Percentiles rank a stretch among this genome's conserved stretches.
Conservation (phyloP, 2,329 filamentous ascomycete species). For the Exophiala bonariae region DNA sequence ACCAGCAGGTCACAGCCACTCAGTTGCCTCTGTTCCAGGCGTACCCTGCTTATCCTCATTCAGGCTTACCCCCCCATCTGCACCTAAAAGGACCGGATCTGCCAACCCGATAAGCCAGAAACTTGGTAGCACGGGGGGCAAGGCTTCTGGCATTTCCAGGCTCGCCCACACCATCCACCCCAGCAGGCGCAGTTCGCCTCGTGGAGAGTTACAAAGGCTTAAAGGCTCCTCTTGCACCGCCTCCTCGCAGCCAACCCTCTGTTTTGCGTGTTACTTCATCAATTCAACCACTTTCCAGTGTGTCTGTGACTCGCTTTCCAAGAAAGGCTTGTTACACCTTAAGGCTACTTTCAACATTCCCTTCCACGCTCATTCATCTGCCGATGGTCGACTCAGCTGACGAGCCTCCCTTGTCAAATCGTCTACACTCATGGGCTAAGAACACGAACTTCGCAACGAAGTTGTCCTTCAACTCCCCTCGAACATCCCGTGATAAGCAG, state of each 20-base stretch:
- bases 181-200: too few relatives aligned
- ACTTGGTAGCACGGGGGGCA: too few relatives aligned
- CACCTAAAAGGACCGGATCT: too few relatives aligned
- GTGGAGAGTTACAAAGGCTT: too few relatives aligned
- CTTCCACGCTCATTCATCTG: constrained; percentile 22
- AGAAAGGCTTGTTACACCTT: constrained; percentile 23
- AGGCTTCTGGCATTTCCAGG: too few relatives aligned
- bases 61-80: too few relatives aligned
- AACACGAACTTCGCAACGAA: constrained; percentile 43
- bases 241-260: constrained; percentile 6
- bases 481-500: constrained; percentile 11
- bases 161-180: too few relatives aligned
- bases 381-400: constrained; percentile 58
- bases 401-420: constrained; percentile 51
- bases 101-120: too few relatives aligned
- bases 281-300: constrained; percentile 4
- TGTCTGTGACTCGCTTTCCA: constrained; percentile 22
- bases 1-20: too few relatives aligned
- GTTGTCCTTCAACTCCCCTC: constrained; percentile 19
- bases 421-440: constrained; percentile 49
- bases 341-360: constrained; percentile 18
- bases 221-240: too few relatives aligned
- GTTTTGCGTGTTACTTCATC: constrained; percentile 5
- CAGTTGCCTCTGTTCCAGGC: too few relatives aligned
- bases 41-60: too few relatives aligned